phyloP scores from a whole-genome alignment of 2,329 filamentous ascomycete species.

The Aureobasidium leucospermi region DNA sequence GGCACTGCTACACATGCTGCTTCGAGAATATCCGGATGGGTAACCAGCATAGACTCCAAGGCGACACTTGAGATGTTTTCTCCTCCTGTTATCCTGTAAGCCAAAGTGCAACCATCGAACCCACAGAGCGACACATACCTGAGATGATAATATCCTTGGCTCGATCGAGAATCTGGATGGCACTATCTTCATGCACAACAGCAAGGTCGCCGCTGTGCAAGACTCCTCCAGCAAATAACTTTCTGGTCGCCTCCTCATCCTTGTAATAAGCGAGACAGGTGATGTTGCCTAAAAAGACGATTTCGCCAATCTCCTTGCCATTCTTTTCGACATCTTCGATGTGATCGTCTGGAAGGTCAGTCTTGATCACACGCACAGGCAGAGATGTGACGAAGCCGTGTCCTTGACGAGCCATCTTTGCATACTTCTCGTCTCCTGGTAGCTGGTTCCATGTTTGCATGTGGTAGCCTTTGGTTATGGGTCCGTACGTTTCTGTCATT shows the following conservation, averaged over 20 bases:
- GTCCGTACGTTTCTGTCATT: constrained; percentile 80
- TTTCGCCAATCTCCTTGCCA: constrained; percentile 71
- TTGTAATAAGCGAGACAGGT: constrained; percentile 74
- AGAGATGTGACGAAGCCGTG: constrained; percentile 83
- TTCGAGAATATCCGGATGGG: constrained; percentile 84
- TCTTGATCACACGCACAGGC: constrained; percentile 74
- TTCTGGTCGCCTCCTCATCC: constrained; percentile 74
- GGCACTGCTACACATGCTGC: constrained; percentile 82
- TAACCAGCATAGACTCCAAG: constrained; percentile 79
- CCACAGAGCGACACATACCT: constrained; percentile 45
- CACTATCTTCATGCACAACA: constrained; percentile 86
- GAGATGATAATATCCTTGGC: constrained; percentile 98
- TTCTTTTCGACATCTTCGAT: constrained; percentile 62
- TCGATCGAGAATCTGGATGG: constrained; percentile 84
- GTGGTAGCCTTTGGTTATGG: constrained; percentile 88
- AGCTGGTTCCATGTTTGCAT: constrained; percentile 78
- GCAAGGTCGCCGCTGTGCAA: constrained; percentile 87
- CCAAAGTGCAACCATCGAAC: background rate
- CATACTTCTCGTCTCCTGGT: constrained; percentile 68
- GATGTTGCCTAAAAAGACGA: constrained; percentile 86
- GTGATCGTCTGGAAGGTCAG: constrained; percentile 56
- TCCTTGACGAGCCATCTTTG: constrained; percentile 86
- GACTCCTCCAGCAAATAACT: constrained; percentile 80
- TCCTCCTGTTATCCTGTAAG: constrained; percentile 53
- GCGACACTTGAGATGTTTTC: constrained; percentile 96